These are phyloP conservation scores for Beauveria rudraprayagi DNA, from an alignment of 2,329 filamentous ascomycete species.

Conservation along the genomic window DNA sequence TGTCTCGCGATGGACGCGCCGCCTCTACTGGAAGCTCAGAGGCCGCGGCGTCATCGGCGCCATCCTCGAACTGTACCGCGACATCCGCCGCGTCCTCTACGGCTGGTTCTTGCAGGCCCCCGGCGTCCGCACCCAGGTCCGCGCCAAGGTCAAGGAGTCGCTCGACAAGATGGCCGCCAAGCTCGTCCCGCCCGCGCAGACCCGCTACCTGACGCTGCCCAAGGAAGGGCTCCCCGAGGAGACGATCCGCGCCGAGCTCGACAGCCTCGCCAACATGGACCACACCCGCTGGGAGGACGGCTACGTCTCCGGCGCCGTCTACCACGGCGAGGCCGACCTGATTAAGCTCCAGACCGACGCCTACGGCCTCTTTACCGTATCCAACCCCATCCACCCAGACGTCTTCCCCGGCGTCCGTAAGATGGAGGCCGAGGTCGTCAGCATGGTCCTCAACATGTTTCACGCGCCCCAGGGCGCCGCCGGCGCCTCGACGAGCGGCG, in stretches of 20 bases:
- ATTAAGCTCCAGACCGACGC: conserved; percentile 83
- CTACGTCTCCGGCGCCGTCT: conserved; percentile 87
- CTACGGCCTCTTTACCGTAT: conserved; percentile 87
- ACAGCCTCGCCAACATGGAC: conserved; percentile 72
- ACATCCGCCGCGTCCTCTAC: conserved; percentile 66
- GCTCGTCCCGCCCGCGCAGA: conserved; percentile 66
- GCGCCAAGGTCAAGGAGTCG: conserved; percentile 73
- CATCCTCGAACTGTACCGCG: conserved; percentile 63
- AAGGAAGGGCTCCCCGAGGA: conserved; percentile 78
- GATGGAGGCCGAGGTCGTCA: conserved; percentile 97
- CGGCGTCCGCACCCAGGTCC: conserved; percentile 77
- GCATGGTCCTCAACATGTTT: conserved; percentile 88
- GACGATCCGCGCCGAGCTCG: conserved; percentile 70
- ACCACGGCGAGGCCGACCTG: conserved; percentile 81
- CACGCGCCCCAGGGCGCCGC: conserved; percentile 79
- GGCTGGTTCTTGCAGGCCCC: conserved; percentile 79
- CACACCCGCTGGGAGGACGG: conserved; percentile 97
- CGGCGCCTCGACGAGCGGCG: conserved; percentile 84
- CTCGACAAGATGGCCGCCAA: conserved; percentile 76
- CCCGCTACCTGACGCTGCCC: conserved; percentile 68
- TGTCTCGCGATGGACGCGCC: conserved; percentile 72
- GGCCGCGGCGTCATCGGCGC: conserved; percentile 83
- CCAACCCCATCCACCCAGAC: conserved; percentile 95
- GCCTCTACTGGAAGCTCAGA: conserved; percentile 73
- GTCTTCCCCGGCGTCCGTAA: conserved; percentile 96